Percentiles rank a stretch among this genome's conserved stretches.
These are phyloP conservation scores for Epichloe sibirici DNA, from an alignment of 2,329 filamentous ascomycete genomes.

Conservation along the genomic window DNA sequence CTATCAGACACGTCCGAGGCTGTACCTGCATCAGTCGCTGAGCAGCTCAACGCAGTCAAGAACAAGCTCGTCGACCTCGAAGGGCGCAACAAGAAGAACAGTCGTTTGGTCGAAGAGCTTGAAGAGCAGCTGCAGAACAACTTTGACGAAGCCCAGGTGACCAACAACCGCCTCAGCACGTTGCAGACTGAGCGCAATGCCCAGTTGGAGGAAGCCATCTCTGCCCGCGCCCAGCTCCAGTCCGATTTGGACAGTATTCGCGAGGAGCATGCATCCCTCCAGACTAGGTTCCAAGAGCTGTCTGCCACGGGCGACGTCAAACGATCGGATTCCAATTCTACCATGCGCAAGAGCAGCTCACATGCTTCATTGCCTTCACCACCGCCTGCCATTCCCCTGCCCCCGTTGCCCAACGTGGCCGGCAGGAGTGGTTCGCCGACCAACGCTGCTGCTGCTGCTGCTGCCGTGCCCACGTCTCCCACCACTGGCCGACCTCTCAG, in stretches of 20 bases:
- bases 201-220: conserved; percentile 68
- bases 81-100: conserved; percentile 74
- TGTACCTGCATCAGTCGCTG: conserved; percentile 34
- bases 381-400: conserved; percentile 89
- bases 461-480: conserved; percentile 34
- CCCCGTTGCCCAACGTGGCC: conserved; percentile 62
- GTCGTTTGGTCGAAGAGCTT: conserved; percentile 82
- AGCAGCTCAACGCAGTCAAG: conserved; percentile 50
- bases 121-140: conserved; percentile 93
- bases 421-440: conserved; percentile 32
- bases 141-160: conserved; percentile 82
- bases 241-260: conserved; percentile 54
- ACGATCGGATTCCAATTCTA: conserved; percentile 52
- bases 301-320: conserved; percentile 32
- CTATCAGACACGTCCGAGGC: conserved; percentile 35
- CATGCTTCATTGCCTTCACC: conserved; percentile 81
- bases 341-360: conserved; percentile 73
- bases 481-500: conserved; percentile 59
- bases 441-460: conserved; percentile 9
- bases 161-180: conserved; percentile 75
- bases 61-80: conserved; percentile 53
- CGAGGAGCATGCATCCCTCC: conserved; percentile 62
- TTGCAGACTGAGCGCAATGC: conserved; percentile 62
- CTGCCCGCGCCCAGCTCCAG: conserved; percentile 50
- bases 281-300: conserved; percentile 52